Evolutionary conservation across 2,329 filamentous ascomycete species (phyloP), one percentile per base, ranked within the genome.

Genomic region (Fusarium poae): DNA sequence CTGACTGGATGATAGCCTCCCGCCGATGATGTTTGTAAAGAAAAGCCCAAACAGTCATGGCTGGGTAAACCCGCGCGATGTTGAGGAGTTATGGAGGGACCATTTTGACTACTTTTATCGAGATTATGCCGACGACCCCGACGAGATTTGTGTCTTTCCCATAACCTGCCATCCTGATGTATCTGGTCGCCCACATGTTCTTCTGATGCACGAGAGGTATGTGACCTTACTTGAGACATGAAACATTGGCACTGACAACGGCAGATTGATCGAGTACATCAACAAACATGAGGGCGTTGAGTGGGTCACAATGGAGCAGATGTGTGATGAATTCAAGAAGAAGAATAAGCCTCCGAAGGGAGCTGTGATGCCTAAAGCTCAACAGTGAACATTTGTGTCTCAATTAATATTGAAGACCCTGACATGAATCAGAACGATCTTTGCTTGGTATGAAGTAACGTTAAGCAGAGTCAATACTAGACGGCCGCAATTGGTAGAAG

Each of bases 101-200:
- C 88, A 91, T 67, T 91, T 91, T 61, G 85, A 90, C 71, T 93
- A 92, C 77, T 92, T 91, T 73, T 93, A 93, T 76, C 83, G 90
- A 30, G 90, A 93, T 15, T 57, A 63, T 9, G 50, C 58, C 1
- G 58, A 63, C 18, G 50, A 63, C 13, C 37, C 50, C 77, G 90
- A 92, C 65, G 90, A 93, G 71, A 89, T 92, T 71, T 93, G 93
- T 66, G 86, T 92, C 53, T 93, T 93, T 71, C 91, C 91, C 0
- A 91, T 93, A 78, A 93, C 91, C 0, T 90, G 93, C 35, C 91
- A 93, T 76, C 91, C 91, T 0, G 91, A 93, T 73, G 89, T 91
- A 0, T 89, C 86, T 5, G 91, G 91, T 1, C 83, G 90, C 20
- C 91, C 91, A 1, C 91, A 93, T 77, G 91, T 89, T 1, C 72